Evolutionary conservation across 192 early-diverging fungal genomes (phyloP).

Genomic region (Chytriomyces sp.): DNA sequence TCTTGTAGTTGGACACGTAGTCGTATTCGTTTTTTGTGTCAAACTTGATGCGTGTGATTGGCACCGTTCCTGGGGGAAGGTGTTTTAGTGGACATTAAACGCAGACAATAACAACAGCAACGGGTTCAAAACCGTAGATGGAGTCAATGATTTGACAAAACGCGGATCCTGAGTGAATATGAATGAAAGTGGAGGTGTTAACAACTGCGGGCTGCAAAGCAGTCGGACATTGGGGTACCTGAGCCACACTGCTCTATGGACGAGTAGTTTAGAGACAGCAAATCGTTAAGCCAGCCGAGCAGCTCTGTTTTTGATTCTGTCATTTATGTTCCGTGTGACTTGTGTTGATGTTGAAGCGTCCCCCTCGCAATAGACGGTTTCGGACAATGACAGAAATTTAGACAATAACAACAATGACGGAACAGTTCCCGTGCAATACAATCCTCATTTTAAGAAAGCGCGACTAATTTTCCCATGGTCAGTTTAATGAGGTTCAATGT

Average conservation of each 20-base stretch:
- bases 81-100: not conserved
- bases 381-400: no score
- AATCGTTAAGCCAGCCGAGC: slow-evolving; percentile 84
- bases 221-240: slow-evolving; percentile 33
- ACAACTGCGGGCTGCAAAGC: not conserved
- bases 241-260: slow-evolving; percentile 90
- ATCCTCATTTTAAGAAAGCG: no score
- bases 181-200: not conserved
- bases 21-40: slow-evolving; percentile 87
- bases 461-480: no score
- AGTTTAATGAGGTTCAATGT: no score
- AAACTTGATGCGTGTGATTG: slow-evolving; percentile 84
- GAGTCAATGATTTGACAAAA: slow-evolving; percentile 77
- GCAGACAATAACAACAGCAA: slow-evolving; percentile 19
- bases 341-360: no score
- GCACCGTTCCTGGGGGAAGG: slow-evolving; percentile 56
- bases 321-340: slow-evolving; percentile 8
- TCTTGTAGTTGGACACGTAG: slow-evolving; percentile 86
- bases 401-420: no score
- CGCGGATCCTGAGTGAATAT: slow-evolving; percentile 58
- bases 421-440: no score
- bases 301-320: slow-evolving; percentile 62
- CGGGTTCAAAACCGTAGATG: slow-evolving; percentile 57
- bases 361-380: no score
- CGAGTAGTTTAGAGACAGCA: slow-evolving; percentile 83